Conservation (phyloP, 2,329 filamentous ascomycete species). For the Sclerotinia sclerotiorum region DNA sequence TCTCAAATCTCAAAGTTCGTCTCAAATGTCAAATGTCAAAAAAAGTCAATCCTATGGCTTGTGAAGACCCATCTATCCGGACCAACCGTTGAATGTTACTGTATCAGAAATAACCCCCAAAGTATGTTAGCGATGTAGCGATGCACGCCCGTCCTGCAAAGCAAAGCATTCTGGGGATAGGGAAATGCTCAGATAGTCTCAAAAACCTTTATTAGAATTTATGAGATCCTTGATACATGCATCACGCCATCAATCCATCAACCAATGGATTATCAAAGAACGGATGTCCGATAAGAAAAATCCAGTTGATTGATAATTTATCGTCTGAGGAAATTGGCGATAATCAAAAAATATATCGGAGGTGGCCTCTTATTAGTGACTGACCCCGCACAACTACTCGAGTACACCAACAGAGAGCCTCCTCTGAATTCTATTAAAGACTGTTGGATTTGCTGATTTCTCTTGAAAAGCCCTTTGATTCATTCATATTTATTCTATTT, state of each 20-base stretch:
- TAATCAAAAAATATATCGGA: neutral
- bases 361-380: neutral
- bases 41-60: neutral
- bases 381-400: neutral
- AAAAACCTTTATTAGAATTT: neutral
- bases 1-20: neutral
- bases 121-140: neutral
- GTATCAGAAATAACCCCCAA: too few relatives aligned
- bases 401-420: neutral
- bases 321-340: neutral
- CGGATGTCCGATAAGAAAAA: slow-evolving; percentile 8
- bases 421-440: neutral
- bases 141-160: slow-evolving; percentile 4
- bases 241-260: neutral
- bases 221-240: neutral
- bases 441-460: neutral
- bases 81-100: neutral
- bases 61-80: neutral
- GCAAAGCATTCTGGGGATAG: neutral
- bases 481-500: neutral
- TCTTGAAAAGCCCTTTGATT: neutral
- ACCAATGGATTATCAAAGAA: neutral
- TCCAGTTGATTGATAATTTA: neutral
- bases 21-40: neutral
- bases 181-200: neutral